Evolutionary conservation across 805 yeast genomes (phyloP).

Genomic region (Lipomyces yamanashiensis): DNA sequence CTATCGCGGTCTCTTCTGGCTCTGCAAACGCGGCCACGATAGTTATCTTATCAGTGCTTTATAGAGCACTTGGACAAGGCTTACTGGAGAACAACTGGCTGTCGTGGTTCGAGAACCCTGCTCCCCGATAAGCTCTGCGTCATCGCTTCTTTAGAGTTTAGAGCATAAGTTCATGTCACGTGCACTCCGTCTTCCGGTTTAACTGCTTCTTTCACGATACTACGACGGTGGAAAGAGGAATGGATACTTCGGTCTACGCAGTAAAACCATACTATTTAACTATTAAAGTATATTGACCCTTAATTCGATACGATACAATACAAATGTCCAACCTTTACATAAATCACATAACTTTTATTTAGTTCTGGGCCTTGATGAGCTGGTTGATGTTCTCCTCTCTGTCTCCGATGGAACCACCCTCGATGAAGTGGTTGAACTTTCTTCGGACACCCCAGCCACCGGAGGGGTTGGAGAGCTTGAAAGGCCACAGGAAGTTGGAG

Average conservation of each 20-base stretch:
- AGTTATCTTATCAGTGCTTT: too few relatives aligned
- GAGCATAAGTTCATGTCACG: too few relatives aligned
- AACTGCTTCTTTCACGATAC: not conserved
- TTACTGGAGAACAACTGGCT: too few relatives aligned
- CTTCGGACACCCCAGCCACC: conserved; percentile 83
- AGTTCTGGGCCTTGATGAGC: conserved; percentile 52
- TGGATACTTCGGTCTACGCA: too few relatives aligned
- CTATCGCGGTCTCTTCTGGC: not conserved
- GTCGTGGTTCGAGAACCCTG: too few relatives aligned
- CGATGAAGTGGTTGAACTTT: conserved; percentile 83
- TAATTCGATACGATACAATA: conserved; percentile 1
- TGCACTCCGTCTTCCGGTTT: too few relatives aligned
- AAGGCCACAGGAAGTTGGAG: conserved; percentile 84
- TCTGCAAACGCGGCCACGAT: too few relatives aligned
- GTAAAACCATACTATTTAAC: not conserved
- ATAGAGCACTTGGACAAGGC: too few relatives aligned
- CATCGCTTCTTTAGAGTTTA: too few relatives aligned
- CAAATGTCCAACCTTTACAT: conserved; percentile 8
- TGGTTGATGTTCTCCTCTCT: conserved; percentile 78
- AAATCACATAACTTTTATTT: conserved; percentile 8
- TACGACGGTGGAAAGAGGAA: too few relatives aligned
- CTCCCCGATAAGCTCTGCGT: too few relatives aligned
- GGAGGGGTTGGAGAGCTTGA: conserved; percentile 79
- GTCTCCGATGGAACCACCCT: conserved; percentile 86
- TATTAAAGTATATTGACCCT: not conserved